Conservation (phyloP, 306 rosid genomes). For the Geum urbanum region DNA sequence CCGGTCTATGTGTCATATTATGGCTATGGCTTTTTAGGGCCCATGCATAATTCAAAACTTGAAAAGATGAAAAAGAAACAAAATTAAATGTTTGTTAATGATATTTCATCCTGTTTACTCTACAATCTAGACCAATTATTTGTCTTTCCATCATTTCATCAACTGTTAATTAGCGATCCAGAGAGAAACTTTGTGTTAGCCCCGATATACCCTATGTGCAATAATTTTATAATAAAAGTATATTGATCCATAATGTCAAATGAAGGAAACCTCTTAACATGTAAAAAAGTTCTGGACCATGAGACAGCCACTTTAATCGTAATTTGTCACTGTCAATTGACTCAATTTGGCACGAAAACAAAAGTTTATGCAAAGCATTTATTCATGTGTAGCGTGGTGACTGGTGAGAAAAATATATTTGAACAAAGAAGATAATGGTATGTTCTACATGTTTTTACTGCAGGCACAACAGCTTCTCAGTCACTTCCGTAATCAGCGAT, state of each 20-base stretch:
- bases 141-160: slow-evolving; percentile 6
- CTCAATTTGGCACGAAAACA: background rate
- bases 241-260: background rate
- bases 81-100: background rate
- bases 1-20: slow-evolving; percentile 1
- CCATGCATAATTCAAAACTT: background rate
- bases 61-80: background rate
- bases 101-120: background rate
- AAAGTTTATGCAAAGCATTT: background rate
- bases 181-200: background rate
- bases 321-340: background rate
- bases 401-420: background rate
- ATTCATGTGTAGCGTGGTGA: background rate
- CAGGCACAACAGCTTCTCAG: slow-evolving; percentile 96
- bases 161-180: slow-evolving; percentile 3
- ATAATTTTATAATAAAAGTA: background rate
- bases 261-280: background rate
- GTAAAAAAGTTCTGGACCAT: background rate
- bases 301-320: background rate
- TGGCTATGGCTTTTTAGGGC: background rate
- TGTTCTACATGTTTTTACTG: slow-evolving; percentile 16
- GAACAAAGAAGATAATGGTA: slow-evolving; percentile 3
- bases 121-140: background rate
- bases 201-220: background rate
- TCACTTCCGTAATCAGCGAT: slow-evolving; percentile 80